Evolutionary conservation across 306 rosid species (phyloP), one percentile per base, ranked within the genome.

Genomic region (Quercus bicolor): DNA sequence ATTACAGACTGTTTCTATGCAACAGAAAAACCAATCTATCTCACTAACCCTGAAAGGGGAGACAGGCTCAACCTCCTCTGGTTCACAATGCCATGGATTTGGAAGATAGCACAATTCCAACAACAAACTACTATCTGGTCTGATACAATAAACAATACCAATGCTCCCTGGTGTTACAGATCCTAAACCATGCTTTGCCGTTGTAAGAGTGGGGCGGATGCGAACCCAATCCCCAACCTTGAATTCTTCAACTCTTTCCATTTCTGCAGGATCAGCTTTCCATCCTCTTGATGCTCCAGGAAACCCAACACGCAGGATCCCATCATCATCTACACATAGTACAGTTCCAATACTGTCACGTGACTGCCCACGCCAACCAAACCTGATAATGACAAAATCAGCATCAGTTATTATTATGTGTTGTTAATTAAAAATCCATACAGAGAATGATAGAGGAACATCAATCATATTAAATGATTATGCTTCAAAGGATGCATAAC

Each of bases 261-360:
- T 95, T 84, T 95, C 99, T 12, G 98, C 97, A 48, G 99, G 99
- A 87, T 95, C 98, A 83, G 99, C 99, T 79, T 93, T 91, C 98
- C 99, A 95, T 80, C 99, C 99, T 86, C 99, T 95, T 52, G 99
- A 95, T 72, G 99, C 99, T 81, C 99, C 99, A 80, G 99, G 99
- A 90, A 91, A 95, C 78, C 99, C 99, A 80, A 95, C 99, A 72
- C 98, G 98, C 73, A 95, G 91, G 68, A 95, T 93, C 72, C 99
- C 99, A 81, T 95, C 99, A 52, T 95, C 99, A 29, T 95, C 99
- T 71, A 95, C 98, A 37, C 99, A 95, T 80, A 95, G 87, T 65
- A 95, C 99, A 20, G 99, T 95, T 74, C 99, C 99, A 80, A 95
- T 82, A 85, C 99, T 95, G 83, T 95, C 99, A 26, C 94, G 97